Evolutionary conservation across 768 basidiomycete species (phyloP), one percentile per base, ranked within the genome.

Genomic region (Zangia roseola): DNA sequence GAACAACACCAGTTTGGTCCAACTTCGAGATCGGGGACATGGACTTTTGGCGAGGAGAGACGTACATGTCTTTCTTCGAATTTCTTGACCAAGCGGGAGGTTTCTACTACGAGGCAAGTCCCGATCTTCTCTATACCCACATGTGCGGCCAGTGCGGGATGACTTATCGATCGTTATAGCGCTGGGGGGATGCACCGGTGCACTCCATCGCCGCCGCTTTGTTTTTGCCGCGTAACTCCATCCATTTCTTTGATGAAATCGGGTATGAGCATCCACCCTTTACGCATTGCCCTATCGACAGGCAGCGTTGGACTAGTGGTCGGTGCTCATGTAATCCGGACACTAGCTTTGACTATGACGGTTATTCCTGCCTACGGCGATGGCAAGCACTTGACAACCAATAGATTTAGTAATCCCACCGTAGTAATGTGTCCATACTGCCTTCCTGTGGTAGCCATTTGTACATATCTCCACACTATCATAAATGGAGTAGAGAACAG

Each of bases 211-310:
- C 90, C 39, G 95, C 91, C 0, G 83, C 94, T 1, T 72, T 99
- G 10, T 91, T 98, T 61, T 83, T 91, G 0, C 82, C 79, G 59
- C 92, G 91, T 59, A 86, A 86, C 10, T 86, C 94, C 66, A 84
- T 98, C 41, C 91, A 97, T 68, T 99, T 92, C 74, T 97, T 97
- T 74, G 79, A 86, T 48, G 93, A 97, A 58, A 93, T 99, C 39
- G 95, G 64, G 12, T 65, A 65, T 28, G 57, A 65, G 21, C 64
- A 65, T 14, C n/a, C 57, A 5, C 64, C 64, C 2, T 67, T 42
- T 38, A 67, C 57, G 5, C 64, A 65, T 21, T 65, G 64, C 31
- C 64, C 64, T 5, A 12, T 13, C 10, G 23, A 60, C 10, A 19
- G 2, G 13, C 42, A 56, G n/a, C 64, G 49, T 9, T 65, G 64